Conservation (phyloP, 2,329 filamentous ascomycete species). For the Geosmithia putterillii region DNA sequence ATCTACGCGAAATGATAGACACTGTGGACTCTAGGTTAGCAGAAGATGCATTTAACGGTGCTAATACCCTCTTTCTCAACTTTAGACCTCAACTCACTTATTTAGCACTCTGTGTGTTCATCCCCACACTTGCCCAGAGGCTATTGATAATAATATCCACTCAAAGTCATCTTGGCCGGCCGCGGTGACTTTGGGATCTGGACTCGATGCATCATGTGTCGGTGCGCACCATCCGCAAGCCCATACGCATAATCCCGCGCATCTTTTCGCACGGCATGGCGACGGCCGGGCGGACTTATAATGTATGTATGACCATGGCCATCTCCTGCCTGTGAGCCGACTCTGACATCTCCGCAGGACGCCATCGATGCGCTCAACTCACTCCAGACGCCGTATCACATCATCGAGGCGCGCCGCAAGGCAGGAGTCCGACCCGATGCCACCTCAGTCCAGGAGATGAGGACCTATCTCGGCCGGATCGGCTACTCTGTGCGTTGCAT, state of each 20-base stretch:
- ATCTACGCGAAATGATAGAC: not conserved
- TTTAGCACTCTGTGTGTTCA: too few relatives aligned
- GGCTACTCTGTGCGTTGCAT: constrained; percentile 51
- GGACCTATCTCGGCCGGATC: constrained; percentile 61
- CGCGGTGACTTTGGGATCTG: not conserved
- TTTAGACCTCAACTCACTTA: not conserved
- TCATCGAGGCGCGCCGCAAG: constrained; percentile 67
- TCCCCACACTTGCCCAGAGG: not conserved
- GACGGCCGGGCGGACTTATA: constrained; percentile 17
- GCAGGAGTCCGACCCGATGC: constrained; percentile 61
- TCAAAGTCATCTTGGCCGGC: not conserved
- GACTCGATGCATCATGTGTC: not conserved
- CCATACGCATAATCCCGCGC: not conserved
- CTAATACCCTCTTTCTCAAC: not conserved
- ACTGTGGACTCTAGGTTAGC: not conserved
- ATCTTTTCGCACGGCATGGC: constrained; percentile 12
- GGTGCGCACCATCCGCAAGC: not conserved
- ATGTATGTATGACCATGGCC: constrained; percentile 15
- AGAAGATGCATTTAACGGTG: not conserved
- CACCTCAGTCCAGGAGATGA: constrained; percentile 64
- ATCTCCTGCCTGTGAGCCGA: not conserved
- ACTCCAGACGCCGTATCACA: constrained; percentile 76
- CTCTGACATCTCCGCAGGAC: constrained; percentile 33
- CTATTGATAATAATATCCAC: not conserved
- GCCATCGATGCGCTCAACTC: constrained; percentile 79